phyloP scores from a whole-genome alignment of 2,329 filamentous ascomycete genomes.

The Furcasterigmium sp. region DNA sequence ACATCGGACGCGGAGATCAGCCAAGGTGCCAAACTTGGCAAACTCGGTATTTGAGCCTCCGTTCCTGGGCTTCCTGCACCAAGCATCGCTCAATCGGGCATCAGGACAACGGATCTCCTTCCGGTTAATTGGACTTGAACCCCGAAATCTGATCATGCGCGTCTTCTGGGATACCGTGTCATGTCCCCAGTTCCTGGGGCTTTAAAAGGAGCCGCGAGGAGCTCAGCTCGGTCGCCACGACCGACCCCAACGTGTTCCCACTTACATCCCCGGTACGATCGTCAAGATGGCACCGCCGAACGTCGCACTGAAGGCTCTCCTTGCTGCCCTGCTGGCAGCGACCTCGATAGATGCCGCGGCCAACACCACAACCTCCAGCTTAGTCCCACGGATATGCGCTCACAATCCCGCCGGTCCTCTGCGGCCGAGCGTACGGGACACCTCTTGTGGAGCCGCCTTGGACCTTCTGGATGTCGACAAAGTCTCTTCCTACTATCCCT shows the following conservation, averaged over 20 bases:
- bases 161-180: conserved; percentile 2
- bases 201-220: background rate
- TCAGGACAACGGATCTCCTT: conserved; percentile 1
- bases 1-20: conserved; percentile 1
- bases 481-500: background rate
- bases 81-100: background rate
- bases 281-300: background rate
- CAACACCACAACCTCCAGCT: conserved; percentile 1
- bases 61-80: background rate
- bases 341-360: background rate
- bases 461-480: background rate
- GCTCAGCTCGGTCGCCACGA: background rate
- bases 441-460: background rate
- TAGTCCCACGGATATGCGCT: background rate
- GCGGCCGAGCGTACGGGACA: background rate
- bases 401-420: background rate
- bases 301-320: background rate
- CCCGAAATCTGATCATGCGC: background rate
- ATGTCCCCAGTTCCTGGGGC: background rate
- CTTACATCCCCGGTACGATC: too few relatives aligned
- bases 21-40: conserved; percentile 4
- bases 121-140: background rate
- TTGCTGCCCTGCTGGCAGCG: background rate
- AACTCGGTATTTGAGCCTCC: conserved; percentile 4
- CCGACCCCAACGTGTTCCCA: too few relatives aligned